Conservation (phyloP, 192 early-diverging fungal species). For the Coemansia guatemalensis region DNA sequence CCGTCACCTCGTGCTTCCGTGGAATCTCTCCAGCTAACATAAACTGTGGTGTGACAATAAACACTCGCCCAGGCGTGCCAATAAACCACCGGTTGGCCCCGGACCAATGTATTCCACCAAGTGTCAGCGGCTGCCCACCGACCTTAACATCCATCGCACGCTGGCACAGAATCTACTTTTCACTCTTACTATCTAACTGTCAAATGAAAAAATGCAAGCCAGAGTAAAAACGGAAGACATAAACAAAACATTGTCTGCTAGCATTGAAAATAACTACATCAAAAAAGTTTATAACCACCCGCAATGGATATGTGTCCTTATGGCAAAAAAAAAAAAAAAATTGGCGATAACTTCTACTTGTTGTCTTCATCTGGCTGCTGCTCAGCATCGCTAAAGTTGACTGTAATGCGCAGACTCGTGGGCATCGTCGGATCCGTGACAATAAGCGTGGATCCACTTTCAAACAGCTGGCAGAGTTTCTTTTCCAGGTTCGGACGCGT, state of each 20-base stretch:
- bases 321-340: neutral
- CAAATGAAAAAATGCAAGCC: too few relatives aligned
- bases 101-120: constrained; percentile 31
- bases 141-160: constrained; percentile 27
- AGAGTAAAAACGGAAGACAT: neutral
- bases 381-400: constrained; percentile 16
- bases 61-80: constrained; percentile 19
- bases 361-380: too few relatives aligned
- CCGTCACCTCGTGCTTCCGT: constrained; percentile 20
- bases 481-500: constrained; percentile 87
- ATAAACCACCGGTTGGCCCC: constrained; percentile 42
- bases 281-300: neutral
- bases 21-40: constrained; percentile 3
- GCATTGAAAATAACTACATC: neutral
- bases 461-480: constrained; percentile 61
- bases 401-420: constrained; percentile 43
- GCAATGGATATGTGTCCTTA: neutral
- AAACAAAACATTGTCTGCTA: neutral
- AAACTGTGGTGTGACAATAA: constrained; percentile 24
- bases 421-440: constrained; percentile 73
- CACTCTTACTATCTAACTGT: too few relatives aligned
- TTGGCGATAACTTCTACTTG: neutral
- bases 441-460: constrained; percentile 67
- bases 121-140: constrained; percentile 11
- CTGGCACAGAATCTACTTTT: too few relatives aligned